Base-by-base conservation (phyloP, 345 rosid species). In the Moringa oleifera region DNA sequence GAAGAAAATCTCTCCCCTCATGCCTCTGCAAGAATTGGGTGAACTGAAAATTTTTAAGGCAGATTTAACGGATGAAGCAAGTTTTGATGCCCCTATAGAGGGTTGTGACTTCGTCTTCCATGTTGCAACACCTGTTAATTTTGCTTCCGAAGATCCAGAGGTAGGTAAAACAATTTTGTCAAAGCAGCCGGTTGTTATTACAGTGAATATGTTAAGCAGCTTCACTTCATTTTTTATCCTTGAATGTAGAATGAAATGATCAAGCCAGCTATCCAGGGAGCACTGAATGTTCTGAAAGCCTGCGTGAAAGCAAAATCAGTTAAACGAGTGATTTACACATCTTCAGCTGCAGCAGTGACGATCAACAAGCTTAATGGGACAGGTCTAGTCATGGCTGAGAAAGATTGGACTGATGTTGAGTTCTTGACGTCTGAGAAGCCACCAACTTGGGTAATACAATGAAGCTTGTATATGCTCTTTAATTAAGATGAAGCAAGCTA, bases 191-290 rank as follows among this genome's bases (percentile, higher is more conserved):
- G 6, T 33, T 33, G 37, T 33, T 11, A n/a, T n/a, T n/a, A n/a
- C n/a, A n/a, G n/a, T n/a, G n/a, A n/a, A n/a, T n/a, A 33, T 33
- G 37, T 33, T 11, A 33, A 5, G 5, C 37, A 4, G 37, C 11
- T 5, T 33, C 11, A 11, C 1, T 23, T 18, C 18, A 45, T 25
- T 18, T 56, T 9, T 41, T 55, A 19, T 31, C 52, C 47, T 11
- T 57, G 17, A 12, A 25, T 57, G 33, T 61, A 93, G 99, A 85
- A 76, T 78, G 97, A 93, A 60, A 83, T 94, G 90, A 86, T 93
- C 73, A 86, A 90, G 67, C 99, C 99, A 5, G 97, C 92, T 3
- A 70, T 71, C 54, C 80, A 90, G 76, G 97, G 99, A 66, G 97
- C 80, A 6, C 37, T 74, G 51, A 88, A 90, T 77, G 97, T 94